Base-by-base conservation (phyloP, 495 filamentous ascomycete genomes). In the Penicillium manginii region DNA sequence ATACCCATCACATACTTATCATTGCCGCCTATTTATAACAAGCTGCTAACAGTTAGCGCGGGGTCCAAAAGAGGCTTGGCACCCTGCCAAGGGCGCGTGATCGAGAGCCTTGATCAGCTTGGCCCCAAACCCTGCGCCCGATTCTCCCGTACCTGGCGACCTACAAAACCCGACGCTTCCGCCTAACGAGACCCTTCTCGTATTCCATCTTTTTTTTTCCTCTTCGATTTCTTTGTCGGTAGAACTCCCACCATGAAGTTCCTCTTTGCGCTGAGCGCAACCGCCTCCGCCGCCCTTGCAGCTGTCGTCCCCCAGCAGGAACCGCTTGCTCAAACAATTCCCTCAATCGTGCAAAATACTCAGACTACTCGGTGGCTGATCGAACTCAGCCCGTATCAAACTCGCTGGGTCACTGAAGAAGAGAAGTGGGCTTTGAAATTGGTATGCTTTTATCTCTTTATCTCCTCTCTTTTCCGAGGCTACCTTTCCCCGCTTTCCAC, bases 391-490 rank as follows among this genome's bases (percentile, higher is more conserved):
- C 93, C 92, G n/a, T 91, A 90, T 57, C 82, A 91, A 62, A 92
- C 85, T 21, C 74, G 79, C 75, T 96, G 90, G 89, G 87, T 97
- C 22, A 93, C 90, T 0, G 93, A 98, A 64, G 91, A 96, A 29
- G 86, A 96, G 76, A 98, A 98, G 76, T 97, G 96, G 90, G 85
- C 83, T 61, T 78, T 98, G 58, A 87, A 90, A 71, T 78, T 92
- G 62, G 92, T 96, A 83, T 55, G 86, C 74, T n/a, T 15, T 51
- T 35, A 2, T 9, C 31, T 18, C 11, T 15, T 31, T 51, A 21
- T 12, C 42, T 22, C 9, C 35, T 51, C 48, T 45, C 47, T 9
- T 26, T 50, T 19, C 6, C n/a, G n/a, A n/a, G n/a, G n/a, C 32
- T 51, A 37, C 37, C 29, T 21, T 42, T 12, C 7, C 47, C 43